Base-by-base conservation (phyloP, 495 filamentous ascomycete genomes). In the Hypoxylon intermedium region DNA sequence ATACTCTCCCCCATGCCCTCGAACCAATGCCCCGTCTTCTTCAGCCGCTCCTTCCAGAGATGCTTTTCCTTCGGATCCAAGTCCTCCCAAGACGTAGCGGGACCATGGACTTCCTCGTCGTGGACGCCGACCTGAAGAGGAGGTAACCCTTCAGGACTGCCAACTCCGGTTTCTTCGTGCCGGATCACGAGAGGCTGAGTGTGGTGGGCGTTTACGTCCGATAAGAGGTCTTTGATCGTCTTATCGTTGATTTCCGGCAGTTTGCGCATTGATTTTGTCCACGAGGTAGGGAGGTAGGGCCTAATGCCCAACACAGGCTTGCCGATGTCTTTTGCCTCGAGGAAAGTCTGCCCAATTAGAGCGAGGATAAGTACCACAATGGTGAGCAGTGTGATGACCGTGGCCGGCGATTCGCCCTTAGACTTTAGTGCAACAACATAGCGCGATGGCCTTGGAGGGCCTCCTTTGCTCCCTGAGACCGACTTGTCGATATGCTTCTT, bases 21-120 rank as follows among this genome's bases (percentile, higher is more conserved):
- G 4, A 81, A 78, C 90, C 90, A 93, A 47, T 90, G 79, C 3
- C 90, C 91, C 2, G 89, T 86, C 53, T 84, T 76, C 53, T 79
- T 79, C 34, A 96, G 75, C 63, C 79, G 81, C 60, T 79, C 70
- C 77, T 87, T 90, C 92, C 92, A 96, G 11, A 70, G 63, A 42
- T 77, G 70, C 61, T 81, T 81, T 71, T 93, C 83, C 34, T 77
- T 63, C 5, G 72, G 67, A 2, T 75, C 71, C 40, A 96, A 67
- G 48, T 90, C 84, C 34, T 89, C 82, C 89, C 90, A 96, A 44
- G 67, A 75, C 70, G 76, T 83, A 3, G 79, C 79, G 0, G 68
- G 71, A 37, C 71, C 75, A 51, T 80, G 73, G 28, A 61, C 45
- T 24, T 73, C 72, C 51, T 76, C 79, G 41, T 83, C 73, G 40